phyloP scores from a whole-genome alignment of 169 alveolate species.

The Cryptosporidium meleagridis region DNA sequence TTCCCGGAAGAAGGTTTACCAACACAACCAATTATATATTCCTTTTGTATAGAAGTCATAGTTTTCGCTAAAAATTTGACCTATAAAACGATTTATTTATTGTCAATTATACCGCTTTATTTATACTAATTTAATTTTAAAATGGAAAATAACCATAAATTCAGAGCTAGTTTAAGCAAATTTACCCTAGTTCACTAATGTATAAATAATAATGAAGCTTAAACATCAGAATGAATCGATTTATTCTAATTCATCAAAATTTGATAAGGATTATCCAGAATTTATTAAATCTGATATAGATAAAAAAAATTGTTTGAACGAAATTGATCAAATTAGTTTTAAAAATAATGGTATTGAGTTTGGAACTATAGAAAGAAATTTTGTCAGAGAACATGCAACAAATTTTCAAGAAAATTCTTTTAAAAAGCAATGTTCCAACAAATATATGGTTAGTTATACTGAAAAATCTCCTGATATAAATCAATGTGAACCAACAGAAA shows the following conservation, averaged over 20 bases:
- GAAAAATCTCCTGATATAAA: neutral
- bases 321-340: neutral
- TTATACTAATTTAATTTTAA: no score
- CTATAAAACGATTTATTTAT: no score
- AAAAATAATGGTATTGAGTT: neutral
- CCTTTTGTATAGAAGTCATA: constrained; percentile 35
- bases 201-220: neutral
- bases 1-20: constrained; percentile 84
- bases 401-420: neutral
- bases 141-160: neutral
- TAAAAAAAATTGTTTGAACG: neutral
- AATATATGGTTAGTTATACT: neutral
- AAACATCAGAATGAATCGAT: neutral
- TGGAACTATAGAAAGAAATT: neutral
- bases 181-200: neutral
- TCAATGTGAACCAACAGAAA: constrained; percentile 4
- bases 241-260: neutral
- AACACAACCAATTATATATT: constrained; percentile 82
- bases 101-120: neutral
- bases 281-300: neutral
- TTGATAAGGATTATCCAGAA: neutral
- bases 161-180: no score
- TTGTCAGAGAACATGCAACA: neutral
- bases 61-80: neutral
- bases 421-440: neutral